Evolutionary conservation across 2,329 filamentous ascomycete species (phyloP).

Genomic region (Penicillium palitans): DNA sequence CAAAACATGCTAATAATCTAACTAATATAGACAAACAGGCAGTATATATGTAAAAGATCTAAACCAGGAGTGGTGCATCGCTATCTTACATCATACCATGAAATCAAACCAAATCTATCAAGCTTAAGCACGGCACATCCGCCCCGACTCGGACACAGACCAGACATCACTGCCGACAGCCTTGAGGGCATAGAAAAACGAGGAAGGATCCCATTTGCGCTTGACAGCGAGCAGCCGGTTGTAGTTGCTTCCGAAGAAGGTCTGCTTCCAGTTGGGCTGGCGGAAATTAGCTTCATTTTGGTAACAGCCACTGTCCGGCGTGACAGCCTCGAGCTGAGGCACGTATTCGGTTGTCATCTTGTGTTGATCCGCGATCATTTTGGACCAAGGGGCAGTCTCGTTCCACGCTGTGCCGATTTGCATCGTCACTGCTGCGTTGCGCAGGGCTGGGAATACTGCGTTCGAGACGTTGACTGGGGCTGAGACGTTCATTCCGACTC

Average conservation of each 20-base stretch:
- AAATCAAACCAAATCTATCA: neutral
- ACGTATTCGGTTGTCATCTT: slow-evolving; percentile 44
- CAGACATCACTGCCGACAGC: slow-evolving; percentile 44
- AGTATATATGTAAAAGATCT: neutral
- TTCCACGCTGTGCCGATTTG: slow-evolving; percentile 39
- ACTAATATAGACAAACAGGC: neutral
- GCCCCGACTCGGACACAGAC: slow-evolving; percentile 29
- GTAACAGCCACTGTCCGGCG: slow-evolving; percentile 44
- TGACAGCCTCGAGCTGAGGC: slow-evolving; percentile 41
- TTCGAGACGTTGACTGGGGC: slow-evolving; percentile 39
- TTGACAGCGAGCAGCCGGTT: slow-evolving; percentile 39
- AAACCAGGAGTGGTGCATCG: neutral
- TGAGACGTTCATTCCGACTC: slow-evolving; percentile 43
- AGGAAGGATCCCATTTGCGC: slow-evolving; percentile 44
- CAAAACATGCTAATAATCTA: neutral
- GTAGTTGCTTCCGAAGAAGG: slow-evolving; percentile 48
- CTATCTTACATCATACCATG: neutral
- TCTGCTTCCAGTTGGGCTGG: slow-evolving; percentile 43
- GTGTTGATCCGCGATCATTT: slow-evolving; percentile 39
- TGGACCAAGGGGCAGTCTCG: slow-evolving; percentile 39
- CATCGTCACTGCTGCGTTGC: slow-evolving; percentile 41
- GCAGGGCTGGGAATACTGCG: slow-evolving; percentile 44
- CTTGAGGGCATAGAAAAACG: slow-evolving; percentile 44
- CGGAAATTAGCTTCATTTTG: slow-evolving; percentile 47
- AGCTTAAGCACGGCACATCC: slow-evolving; percentile 28